A percentile compares a stretch with the other conserved stretches of the same genome.
Evolutionary conservation across 768 basidiomycete species (phyloP).

Genomic region (Tylopilus intermedius): DNA sequence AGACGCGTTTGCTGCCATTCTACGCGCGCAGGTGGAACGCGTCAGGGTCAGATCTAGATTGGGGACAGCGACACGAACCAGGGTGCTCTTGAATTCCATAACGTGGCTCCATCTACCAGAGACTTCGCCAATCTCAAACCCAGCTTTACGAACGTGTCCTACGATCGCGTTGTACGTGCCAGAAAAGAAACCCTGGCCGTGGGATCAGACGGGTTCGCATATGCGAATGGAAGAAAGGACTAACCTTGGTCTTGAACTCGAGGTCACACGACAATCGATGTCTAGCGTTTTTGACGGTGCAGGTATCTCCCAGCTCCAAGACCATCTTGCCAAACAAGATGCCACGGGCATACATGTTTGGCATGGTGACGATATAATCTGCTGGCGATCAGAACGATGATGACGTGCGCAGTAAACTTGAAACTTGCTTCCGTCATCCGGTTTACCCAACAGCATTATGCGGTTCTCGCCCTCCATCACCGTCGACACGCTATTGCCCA

Average conservation of each 20-base stretch:
- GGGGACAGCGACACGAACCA: conserved; percentile 40
- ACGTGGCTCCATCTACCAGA: conserved; percentile 85
- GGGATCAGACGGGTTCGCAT: neutral
- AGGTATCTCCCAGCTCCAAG: conserved; percentile 88
- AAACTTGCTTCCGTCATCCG: conserved; percentile 78
- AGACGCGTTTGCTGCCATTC: conserved; percentile 63
- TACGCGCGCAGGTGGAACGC: conserved; percentile 20
- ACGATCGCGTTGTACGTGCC: conserved; percentile 90
- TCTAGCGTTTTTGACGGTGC: conserved; percentile 77
- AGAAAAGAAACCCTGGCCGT: conserved; percentile 85
- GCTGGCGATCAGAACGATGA: conserved; percentile 11
- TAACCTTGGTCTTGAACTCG: conserved; percentile 83
- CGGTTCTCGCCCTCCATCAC: conserved; percentile 96
- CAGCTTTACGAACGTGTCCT: conserved; percentile 68
- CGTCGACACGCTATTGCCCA: conserved; percentile 95
- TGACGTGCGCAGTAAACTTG: conserved; percentile 3
- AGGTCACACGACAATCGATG: conserved; percentile 72
- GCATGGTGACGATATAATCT: conserved; percentile 92
- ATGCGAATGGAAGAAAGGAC: neutral
- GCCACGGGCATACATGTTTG: conserved; percentile 93
- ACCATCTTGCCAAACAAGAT: conserved; percentile 94
- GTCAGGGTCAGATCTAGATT: neutral
- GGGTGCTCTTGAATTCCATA: conserved; percentile 77
- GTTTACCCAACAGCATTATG: conserved; percentile 74
- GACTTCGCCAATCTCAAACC: conserved; percentile 74